These are phyloP conservation scores for Rhodofomes roseus DNA, from an alignment of 1,284 basidiomycete species.

Conservation along the genomic window DNA sequence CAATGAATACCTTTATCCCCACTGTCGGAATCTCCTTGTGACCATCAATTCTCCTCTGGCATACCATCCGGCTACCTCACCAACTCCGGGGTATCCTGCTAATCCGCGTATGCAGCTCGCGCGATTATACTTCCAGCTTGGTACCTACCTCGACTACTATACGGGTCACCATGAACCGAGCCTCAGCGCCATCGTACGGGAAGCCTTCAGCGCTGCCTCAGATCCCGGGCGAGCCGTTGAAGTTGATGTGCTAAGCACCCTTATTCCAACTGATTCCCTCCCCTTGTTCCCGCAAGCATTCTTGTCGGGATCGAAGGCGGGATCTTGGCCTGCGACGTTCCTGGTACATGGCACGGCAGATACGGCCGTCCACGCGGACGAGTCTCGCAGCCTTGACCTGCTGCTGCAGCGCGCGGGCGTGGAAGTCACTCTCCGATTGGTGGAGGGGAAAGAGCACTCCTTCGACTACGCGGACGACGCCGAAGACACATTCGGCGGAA, in stretches of 20 bases:
- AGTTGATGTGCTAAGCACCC: not conserved
- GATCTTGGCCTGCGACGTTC: constrained; percentile 48
- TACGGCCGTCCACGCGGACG: constrained; percentile 45
- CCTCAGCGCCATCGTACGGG: constrained; percentile 41
- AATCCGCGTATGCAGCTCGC: constrained; percentile 60
- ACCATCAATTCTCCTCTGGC: constrained; percentile 44
- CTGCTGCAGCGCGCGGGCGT: constrained; percentile 38
- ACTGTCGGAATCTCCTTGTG: constrained; percentile 22
- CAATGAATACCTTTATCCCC: constrained; percentile 31
- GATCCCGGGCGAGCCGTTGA: not conserved
- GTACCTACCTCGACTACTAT: constrained; percentile 56
- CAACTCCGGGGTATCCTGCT: constrained; percentile 52
- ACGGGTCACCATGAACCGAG: constrained; percentile 53
- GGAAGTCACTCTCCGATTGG: constrained; percentile 33
- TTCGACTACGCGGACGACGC: constrained; percentile 48
- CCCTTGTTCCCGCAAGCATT: constrained; percentile 52
- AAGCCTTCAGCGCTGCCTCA: not conserved
- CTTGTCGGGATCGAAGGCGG: constrained; percentile 22
- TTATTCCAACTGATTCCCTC: constrained; percentile 37
- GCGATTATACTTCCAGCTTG: constrained; percentile 57
- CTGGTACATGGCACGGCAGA: constrained; percentile 55
- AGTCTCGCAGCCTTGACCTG: constrained; percentile 41
- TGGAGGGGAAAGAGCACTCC: constrained; percentile 51
- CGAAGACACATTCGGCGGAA: constrained; percentile 30
- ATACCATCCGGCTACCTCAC: constrained; percentile 42